phyloP scores from a whole-genome alignment of 768 basidiomycete species.

The Termitomyces sp. region DNA sequence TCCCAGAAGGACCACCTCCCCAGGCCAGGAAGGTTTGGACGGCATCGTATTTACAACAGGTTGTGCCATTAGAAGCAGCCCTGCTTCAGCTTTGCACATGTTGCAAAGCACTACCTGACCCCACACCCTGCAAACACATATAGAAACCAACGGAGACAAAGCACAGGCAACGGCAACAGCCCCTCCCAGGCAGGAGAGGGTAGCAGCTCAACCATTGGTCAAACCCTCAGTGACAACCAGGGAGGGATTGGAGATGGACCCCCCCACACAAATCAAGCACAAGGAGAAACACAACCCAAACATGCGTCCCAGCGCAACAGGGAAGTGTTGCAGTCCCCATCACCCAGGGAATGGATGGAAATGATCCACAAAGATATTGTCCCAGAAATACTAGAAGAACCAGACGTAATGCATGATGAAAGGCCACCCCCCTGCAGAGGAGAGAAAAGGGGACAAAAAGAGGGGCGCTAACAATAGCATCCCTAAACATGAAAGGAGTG shows the following conservation, averaged over 20 bases:
- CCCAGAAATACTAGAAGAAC: no score
- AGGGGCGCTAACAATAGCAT: not conserved
- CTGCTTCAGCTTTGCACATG: not conserved
- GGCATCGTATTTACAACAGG: not conserved
- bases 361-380: no score
- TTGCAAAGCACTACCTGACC: not conserved
- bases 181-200: not conserved
- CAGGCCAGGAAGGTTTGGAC: not conserved
- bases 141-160: not conserved
- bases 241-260: not conserved
- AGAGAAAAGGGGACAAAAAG: not conserved
- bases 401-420: no score
- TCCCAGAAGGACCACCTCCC: not conserved
- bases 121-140: not conserved
- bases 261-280: no score
- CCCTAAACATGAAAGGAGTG: not conserved
- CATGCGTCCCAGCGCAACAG: not conserved
- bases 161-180: not conserved
- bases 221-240: not conserved
- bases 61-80: not conserved
- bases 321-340: no score
- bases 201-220: not conserved
- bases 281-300: no score
- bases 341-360: no score
- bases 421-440: not conserved